Percentiles rank a stretch among this genome's conserved stretches.
These are phyloP conservation scores for Neurospora discreta DNA, from an alignment of 495 filamentous ascomycete species.

Conservation along the genomic window DNA sequence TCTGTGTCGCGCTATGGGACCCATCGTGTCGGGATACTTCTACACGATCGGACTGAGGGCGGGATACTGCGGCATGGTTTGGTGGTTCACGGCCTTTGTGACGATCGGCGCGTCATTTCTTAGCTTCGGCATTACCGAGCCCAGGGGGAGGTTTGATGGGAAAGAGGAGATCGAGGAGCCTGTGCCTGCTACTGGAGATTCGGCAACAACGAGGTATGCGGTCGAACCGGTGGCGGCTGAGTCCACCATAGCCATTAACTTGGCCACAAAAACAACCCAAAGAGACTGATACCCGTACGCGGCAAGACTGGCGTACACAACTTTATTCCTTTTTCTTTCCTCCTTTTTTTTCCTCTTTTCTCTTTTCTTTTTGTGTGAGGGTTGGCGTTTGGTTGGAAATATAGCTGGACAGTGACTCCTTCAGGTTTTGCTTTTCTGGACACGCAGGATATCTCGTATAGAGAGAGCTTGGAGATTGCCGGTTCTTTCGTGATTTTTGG, in stretches of 20 bases:
- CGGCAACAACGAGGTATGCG: not conserved
- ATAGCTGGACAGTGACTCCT: not conserved
- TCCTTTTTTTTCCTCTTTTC: not conserved
- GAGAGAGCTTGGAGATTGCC: not conserved
- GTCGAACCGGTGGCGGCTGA: not conserved
- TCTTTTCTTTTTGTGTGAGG: not conserved
- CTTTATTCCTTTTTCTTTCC: not conserved
- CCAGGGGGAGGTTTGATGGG: constrained; percentile 27
- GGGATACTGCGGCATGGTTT: constrained; percentile 76
- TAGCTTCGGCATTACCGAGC: constrained; percentile 38
- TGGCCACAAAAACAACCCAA: not conserved
- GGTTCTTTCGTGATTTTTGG: not conserved
- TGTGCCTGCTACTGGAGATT: not conserved
- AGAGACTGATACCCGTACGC: not conserved
- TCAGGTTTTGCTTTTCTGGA: not conserved
- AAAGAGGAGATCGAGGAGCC: constrained; percentile 12
- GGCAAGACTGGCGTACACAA: not conserved
- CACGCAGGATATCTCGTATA: not conserved
- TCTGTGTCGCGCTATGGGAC: constrained; percentile 75
- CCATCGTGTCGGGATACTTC: constrained; percentile 74
- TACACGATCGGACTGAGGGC: constrained; percentile 67
- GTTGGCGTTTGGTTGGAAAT: not conserved
- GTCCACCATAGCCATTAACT: not conserved
- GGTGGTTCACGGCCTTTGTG: constrained; percentile 80
- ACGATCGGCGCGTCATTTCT: constrained; percentile 57